Percentiles rank a stretch among this genome's conserved stretches.
phyloP scores from a whole-genome alignment of 164 flowering plant species.

The Aristolochia contorta region DNA sequence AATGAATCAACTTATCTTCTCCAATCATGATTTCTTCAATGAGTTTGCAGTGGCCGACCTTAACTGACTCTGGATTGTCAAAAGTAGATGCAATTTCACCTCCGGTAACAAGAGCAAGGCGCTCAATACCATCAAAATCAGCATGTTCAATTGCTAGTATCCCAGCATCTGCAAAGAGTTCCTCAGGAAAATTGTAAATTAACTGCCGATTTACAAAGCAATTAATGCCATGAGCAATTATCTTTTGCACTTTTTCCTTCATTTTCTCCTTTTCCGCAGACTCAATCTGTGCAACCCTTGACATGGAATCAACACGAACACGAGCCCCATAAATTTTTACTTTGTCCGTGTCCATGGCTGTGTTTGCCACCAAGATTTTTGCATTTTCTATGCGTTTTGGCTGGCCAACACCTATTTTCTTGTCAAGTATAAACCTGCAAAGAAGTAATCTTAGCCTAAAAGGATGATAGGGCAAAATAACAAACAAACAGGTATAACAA shows the following conservation, averaged over 20 bases:
- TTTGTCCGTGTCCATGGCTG: constrained; percentile 99
- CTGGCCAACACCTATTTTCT: constrained; percentile 95
- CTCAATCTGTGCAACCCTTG: constrained; percentile 93
- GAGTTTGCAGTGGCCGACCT: constrained; percentile 96
- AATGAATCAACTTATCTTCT: constrained; percentile 90
- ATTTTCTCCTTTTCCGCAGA: constrained; percentile 94
- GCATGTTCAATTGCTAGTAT: constrained; percentile 98
- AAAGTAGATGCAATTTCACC: constrained; percentile 99
- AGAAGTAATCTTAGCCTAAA: not conserved
- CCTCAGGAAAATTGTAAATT: constrained; percentile 97
- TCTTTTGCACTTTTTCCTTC: constrained; percentile 95
- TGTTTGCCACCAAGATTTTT: constrained; percentile 94
- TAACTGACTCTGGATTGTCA: constrained; percentile 98
- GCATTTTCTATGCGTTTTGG: constrained; percentile 97
- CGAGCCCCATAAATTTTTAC: constrained; percentile 99
- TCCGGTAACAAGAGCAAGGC: constrained; percentile 90
- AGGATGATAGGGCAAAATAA: too few species aligned
- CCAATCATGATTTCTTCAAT: constrained; percentile 99
- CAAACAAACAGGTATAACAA: too few species aligned
- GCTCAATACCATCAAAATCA: constrained; percentile 98
- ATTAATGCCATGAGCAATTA: constrained; percentile 86
- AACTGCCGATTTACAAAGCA: constrained; percentile 93
- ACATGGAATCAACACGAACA: constrained; percentile 97
- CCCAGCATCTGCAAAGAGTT: constrained; percentile 97
- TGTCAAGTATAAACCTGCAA: constrained; percentile 93